Evolutionary conservation across 2,329 filamentous ascomycete genomes (phyloP).

Genomic region (Exophiala sp.): DNA sequence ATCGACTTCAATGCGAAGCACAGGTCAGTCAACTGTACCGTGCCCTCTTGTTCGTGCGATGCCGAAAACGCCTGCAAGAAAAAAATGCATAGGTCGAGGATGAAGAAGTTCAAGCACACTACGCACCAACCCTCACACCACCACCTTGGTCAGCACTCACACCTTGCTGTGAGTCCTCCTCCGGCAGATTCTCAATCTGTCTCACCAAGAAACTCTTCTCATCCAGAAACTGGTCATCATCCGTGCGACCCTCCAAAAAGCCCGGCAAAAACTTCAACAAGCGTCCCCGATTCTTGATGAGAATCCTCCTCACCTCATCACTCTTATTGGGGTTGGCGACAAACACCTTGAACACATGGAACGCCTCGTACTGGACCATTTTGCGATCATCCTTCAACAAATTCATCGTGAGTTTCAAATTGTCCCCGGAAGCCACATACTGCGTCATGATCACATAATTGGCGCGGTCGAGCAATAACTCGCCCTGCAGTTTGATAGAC

Average conservation of each 20-base stretch:
- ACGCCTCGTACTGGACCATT: slow-evolving; percentile 99
- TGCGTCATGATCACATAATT: slow-evolving; percentile 98
- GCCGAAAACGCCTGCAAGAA: too few relatives aligned
- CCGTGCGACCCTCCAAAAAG: slow-evolving; percentile 90
- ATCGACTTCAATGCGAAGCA: too few relatives aligned
- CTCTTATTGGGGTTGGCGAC: slow-evolving; percentile 98
- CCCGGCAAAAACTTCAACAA: slow-evolving; percentile 83
- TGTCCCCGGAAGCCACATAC: slow-evolving; percentile 91
- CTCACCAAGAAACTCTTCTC: slow-evolving; percentile 96
- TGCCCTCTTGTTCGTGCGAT: too few relatives aligned
- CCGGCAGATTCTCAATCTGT: slow-evolving; percentile 62
- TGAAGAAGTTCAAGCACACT: background rate
- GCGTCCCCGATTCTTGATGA: slow-evolving; percentile 93
- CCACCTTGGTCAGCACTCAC: background rate
- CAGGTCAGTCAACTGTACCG: too few relatives aligned
- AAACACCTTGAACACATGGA: slow-evolving; percentile 99
- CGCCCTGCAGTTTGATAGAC: slow-evolving; percentile 93
- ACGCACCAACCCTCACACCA: slow-evolving; percentile 14
- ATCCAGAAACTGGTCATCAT: slow-evolving; percentile 97
- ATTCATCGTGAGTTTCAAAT: slow-evolving; percentile 98
- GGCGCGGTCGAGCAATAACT: slow-evolving; percentile 87
- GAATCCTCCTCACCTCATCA: slow-evolving; percentile 88
- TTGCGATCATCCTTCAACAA: slow-evolving; percentile 89
- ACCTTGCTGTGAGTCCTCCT: slow-evolving; percentile 11
- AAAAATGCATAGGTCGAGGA: too few relatives aligned